phyloP scores from a whole-genome alignment of 2,329 filamentous ascomycete species.

The Fusarium sublunatum region DNA sequence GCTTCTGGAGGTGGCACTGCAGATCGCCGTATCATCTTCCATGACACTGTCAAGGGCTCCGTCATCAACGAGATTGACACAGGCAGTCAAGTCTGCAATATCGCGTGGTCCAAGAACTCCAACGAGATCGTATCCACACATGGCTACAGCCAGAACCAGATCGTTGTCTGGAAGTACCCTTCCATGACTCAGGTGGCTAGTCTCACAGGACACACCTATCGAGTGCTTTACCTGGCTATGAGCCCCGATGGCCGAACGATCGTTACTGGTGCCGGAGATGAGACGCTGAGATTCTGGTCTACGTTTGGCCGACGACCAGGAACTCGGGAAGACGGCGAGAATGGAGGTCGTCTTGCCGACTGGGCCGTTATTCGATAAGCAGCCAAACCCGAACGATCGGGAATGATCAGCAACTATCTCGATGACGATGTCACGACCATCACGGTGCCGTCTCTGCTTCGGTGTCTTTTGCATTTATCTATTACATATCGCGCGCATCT shows the following conservation, averaged over 20 bases:
- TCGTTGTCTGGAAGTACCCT: conserved; percentile 99
- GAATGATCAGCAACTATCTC: conserved; percentile 1
- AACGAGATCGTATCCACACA: conserved; percentile 98
- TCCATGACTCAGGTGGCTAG: conserved; percentile 97
- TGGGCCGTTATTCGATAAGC: conserved; percentile 82
- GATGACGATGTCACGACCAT: background rate
- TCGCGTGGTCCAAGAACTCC: conserved; percentile 96
- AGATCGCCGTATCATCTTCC: conserved; percentile 96
- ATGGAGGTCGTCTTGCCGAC: conserved; percentile 73
- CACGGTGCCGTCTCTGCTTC: background rate
- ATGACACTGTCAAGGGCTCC: conserved; percentile 89
- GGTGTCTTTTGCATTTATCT: background rate
- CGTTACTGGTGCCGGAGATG: conserved; percentile 95
- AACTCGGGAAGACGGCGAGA: conserved; percentile 74
- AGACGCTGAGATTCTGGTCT: conserved; percentile 97
- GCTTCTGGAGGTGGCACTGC: conserved; percentile 96
- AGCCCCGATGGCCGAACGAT: conserved; percentile 94
- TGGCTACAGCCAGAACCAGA: conserved; percentile 97
- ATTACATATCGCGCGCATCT: conserved; percentile 12
- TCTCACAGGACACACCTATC: conserved; percentile 94
- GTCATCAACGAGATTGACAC: conserved; percentile 92
- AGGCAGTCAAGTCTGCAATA: conserved; percentile 97
- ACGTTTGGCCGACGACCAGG: conserved; percentile 88
- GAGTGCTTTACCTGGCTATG: conserved; percentile 96
- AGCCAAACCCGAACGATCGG: background rate